A percentile compares a stretch with the other conserved stretches of the same genome.
phyloP scores from a whole-genome alignment of 768 basidiomycete species.

The Rhodotorula babjevae region DNA sequence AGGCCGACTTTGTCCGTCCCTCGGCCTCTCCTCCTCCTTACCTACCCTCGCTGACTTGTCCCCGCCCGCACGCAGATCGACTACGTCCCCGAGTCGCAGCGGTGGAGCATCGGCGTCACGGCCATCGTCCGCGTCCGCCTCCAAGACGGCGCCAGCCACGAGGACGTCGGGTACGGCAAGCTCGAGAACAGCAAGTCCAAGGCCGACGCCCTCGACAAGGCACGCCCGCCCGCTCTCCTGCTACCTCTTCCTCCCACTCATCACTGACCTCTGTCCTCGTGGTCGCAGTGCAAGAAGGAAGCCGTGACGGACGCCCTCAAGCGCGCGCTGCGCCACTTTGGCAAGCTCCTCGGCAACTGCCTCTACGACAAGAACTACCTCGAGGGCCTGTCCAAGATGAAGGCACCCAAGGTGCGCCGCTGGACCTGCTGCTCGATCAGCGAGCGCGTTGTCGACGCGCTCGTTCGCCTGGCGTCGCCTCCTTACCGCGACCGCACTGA shows the following conservation, averaged over 20 bases:
- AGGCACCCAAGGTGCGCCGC: slow-evolving; percentile 62
- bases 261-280: not conserved
- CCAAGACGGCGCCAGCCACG: slow-evolving; percentile 80
- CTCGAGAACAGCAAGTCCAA: slow-evolving; percentile 81
- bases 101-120: slow-evolving; percentile 70
- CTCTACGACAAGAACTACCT: slow-evolving; percentile 92
- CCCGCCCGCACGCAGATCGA: slow-evolving; percentile 58
- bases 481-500: not conserved
- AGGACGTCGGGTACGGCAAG: slow-evolving; percentile 88
- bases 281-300: slow-evolving; percentile 91
- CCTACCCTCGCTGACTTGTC: not conserved
- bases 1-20: slow-evolving; percentile 46
- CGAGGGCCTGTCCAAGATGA: slow-evolving; percentile 78
- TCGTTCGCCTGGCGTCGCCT: not conserved
- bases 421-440: too few relatives aligned
- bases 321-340: slow-evolving; percentile 83
- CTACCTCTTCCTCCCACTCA: not conserved
- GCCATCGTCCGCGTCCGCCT: slow-evolving; percentile 83
- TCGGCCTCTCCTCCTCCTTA: not conserved
- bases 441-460: not conserved
- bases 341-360: slow-evolving; percentile 91
- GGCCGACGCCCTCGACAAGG: slow-evolving; percentile 84
- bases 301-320: slow-evolving; percentile 93
- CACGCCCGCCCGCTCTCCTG: slow-evolving; percentile 46
- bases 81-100: slow-evolving; percentile 59